These are phyloP conservation scores for Escallonia rubra DNA, from an alignment of 129 eudicot genomes.

Conservation along the genomic window DNA sequence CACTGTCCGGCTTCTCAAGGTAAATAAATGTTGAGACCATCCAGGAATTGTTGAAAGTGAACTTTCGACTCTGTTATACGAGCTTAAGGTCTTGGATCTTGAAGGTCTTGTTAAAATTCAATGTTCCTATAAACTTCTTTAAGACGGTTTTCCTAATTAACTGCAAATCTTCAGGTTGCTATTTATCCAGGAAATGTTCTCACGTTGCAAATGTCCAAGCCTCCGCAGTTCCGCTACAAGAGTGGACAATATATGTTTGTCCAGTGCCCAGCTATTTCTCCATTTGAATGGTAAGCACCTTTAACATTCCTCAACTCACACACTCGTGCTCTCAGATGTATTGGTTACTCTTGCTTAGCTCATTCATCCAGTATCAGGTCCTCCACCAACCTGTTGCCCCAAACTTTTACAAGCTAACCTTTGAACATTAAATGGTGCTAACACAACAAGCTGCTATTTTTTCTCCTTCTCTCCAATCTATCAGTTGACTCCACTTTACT, in stretches of 20 bases:
- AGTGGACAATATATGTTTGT: slow-evolving; percentile 99
- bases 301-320: not conserved
- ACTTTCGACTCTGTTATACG: not conserved
- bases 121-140: not conserved
- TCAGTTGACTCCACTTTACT: not conserved
- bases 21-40: slow-evolving; percentile 9
- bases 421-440: too few species aligned
- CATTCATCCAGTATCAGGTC: too few species aligned
- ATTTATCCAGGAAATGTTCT: slow-evolving; percentile 94
- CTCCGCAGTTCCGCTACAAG: slow-evolving; percentile 83
- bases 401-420: too few species aligned
- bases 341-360: too few species aligned
- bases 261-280: slow-evolving; percentile 92
- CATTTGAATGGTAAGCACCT: slow-evolving; percentile 73
- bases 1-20: slow-evolving; percentile 76
- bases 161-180: slow-evolving; percentile 58
- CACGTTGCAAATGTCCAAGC: slow-evolving; percentile 90
- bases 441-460: too few species aligned
- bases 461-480: too few species aligned
- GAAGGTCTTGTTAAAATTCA: not conserved
- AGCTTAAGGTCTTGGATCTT: not conserved
- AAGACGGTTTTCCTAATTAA: not conserved
- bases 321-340: not conserved
- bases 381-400: too few species aligned
- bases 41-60: too few species aligned